Percentiles rank a stretch among this genome's conserved stretches.
phyloP scores from a whole-genome alignment of 257 asterid species.

The Solanum rostratum region DNA sequence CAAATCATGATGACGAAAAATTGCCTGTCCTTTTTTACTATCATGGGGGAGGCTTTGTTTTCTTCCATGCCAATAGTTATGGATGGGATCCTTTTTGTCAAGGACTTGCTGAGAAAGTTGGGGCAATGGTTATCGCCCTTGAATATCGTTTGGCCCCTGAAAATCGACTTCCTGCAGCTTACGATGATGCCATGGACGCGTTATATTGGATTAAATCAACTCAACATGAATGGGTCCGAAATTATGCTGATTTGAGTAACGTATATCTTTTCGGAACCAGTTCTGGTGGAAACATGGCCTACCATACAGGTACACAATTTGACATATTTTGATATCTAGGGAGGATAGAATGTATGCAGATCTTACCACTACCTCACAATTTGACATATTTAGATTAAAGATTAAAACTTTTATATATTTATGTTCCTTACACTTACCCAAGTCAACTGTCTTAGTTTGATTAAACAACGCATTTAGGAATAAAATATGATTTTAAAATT shows the following conservation, averaged over 20 bases:
- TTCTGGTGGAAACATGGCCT: conserved; percentile 30
- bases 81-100: conserved; percentile 20
- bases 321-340: too few relatives aligned
- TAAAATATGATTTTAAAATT: too few relatives aligned
- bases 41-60: conserved; percentile 47
- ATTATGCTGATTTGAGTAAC: conserved; percentile 19
- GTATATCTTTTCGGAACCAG: conserved; percentile 25
- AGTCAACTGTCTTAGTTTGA: too few relatives aligned
- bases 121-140: conserved; percentile 28
- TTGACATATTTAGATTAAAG: too few relatives aligned
- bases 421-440: too few relatives aligned
- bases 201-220: conserved; percentile 16
- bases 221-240: conserved; percentile 18
- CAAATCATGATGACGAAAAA: conserved; percentile 1
- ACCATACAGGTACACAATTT: conserved; percentile 15
- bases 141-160: conserved; percentile 48
- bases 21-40: conserved; percentile 34
- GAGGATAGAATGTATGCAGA: too few relatives aligned
- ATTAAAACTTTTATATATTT: too few relatives aligned
- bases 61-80: conserved; percentile 19
- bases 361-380: too few relatives aligned
- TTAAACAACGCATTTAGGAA: too few relatives aligned
- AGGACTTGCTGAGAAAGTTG: conserved; percentile 10
- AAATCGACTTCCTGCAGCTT: conserved; percentile 32
- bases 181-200: conserved; percentile 31